A percentile compares a stretch with the other conserved stretches of the same genome.
phyloP scores from a whole-genome alignment of 495 filamentous ascomycete genomes.

The Margaritispora aquatica region DNA sequence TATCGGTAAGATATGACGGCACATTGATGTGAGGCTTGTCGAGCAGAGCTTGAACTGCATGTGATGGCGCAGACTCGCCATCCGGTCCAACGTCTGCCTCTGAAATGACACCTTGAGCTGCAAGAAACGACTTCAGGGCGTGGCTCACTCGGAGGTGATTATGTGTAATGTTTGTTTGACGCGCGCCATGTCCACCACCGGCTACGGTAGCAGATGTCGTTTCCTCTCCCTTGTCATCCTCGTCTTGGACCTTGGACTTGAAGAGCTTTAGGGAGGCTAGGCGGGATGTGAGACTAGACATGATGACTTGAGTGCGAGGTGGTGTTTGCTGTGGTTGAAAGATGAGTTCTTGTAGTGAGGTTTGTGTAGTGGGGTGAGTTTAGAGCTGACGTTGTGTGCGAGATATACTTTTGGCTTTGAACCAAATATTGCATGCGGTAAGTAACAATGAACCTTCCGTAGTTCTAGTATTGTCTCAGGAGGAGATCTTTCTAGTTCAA shows the following conservation, averaged over 20 bases:
- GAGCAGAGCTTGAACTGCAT: constrained; percentile 31
- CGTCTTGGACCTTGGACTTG: constrained; percentile 18
- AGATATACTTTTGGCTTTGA: neutral
- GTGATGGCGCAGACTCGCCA: constrained; percentile 21
- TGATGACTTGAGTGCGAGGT: too few species aligned
- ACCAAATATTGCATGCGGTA: too few species aligned
- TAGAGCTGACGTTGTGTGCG: neutral
- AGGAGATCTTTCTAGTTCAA: too few species aligned
- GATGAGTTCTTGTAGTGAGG: neutral
- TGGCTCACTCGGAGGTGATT: constrained; percentile 39
- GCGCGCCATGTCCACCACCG: constrained; percentile 40
- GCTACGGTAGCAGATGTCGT: constrained; percentile 37
- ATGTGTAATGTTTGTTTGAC: constrained; percentile 32
- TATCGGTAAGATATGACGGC: constrained; percentile 33
- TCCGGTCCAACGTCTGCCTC: constrained; percentile 27
- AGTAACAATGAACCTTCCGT: too few species aligned
- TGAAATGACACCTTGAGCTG: constrained; percentile 29
- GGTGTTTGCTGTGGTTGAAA: neutral
- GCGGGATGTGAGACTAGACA: constrained; percentile 19
- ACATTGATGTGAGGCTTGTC: constrained; percentile 39
- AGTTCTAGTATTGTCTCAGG: too few species aligned
- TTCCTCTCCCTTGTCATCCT: constrained; percentile 48
- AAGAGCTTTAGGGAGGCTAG: constrained; percentile 31
- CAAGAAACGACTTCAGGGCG: constrained; percentile 38
- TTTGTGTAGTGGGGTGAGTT: neutral